A percentile compares a stretch with the other conserved stretches of the same genome.
Evolutionary conservation across 805 yeast species (phyloP).

Genomic region (Saccharomycopsis capsularis): DNA sequence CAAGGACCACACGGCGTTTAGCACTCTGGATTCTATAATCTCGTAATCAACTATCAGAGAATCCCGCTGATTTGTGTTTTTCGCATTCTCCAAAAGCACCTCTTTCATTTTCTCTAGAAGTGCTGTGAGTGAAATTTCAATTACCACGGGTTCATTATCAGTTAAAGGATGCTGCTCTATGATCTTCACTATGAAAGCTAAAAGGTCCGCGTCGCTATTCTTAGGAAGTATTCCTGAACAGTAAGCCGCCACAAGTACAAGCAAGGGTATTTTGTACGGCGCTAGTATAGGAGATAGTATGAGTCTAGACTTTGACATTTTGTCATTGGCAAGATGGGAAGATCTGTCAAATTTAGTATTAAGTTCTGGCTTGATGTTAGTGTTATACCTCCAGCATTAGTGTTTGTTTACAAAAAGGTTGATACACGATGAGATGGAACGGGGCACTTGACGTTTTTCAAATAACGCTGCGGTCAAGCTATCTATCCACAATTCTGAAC

Average conservation of each 20-base stretch:
- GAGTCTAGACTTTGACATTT: too few species aligned
- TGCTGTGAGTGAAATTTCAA: slow-evolving; percentile 31
- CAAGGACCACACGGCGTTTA: slow-evolving; percentile 40
- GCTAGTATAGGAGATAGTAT: slow-evolving; percentile 37
- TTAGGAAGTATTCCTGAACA: slow-evolving; percentile 36
- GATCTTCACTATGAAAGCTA: slow-evolving; percentile 37
- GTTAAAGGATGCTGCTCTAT: slow-evolving; percentile 33
- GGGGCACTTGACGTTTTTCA: too few species aligned
- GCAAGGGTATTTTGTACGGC: slow-evolving; percentile 47
- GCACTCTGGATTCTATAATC: slow-evolving; percentile 21
- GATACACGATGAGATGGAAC: too few species aligned
- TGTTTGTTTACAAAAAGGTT: too few species aligned
- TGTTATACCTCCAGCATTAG: too few species aligned
- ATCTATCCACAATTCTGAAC: too few species aligned
- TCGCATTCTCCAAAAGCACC: slow-evolving; percentile 24
- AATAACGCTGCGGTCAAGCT: too few species aligned
- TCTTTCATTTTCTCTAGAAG: slow-evolving; percentile 26
- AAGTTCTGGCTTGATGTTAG: too few species aligned
- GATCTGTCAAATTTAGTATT: too few species aligned
- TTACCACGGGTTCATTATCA: slow-evolving; percentile 23
- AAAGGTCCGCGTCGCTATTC: slow-evolving; percentile 32
- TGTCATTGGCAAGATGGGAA: too few species aligned
- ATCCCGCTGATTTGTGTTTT: slow-evolving; percentile 2
- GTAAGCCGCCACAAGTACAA: slow-evolving; percentile 42
- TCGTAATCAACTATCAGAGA: slow-evolving; percentile 2